These are phyloP conservation scores for Babesia bigemina DNA, from an alignment of 169 alveolate genomes.

Conservation along the genomic window DNA sequence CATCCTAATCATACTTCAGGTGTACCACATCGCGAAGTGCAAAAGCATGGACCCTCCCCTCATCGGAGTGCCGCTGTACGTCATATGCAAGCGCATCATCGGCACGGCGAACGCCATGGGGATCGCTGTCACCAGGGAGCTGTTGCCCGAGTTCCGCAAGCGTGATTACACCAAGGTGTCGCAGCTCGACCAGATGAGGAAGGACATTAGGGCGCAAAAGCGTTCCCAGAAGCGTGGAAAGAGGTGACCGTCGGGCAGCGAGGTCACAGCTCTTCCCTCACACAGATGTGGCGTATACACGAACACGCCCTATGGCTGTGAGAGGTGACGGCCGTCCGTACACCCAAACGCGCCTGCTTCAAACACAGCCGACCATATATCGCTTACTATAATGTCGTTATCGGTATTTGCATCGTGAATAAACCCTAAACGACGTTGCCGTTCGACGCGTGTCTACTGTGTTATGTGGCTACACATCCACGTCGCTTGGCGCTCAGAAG, in stretches of 20 bases:
- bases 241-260: neutral
- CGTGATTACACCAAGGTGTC: conserved; percentile 81
- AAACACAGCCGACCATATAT: no score
- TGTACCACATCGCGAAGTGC: conserved; percentile 84
- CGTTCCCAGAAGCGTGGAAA: conserved; percentile 47
- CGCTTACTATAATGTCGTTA: no score
- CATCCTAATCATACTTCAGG: conserved; percentile 54
- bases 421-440: neutral
- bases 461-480: neutral
- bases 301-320: neutral
- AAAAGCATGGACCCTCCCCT: conserved; percentile 85
- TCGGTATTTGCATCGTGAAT: no score
- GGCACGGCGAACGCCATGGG: conserved; percentile 83
- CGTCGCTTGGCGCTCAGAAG: no score
- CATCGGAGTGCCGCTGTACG: conserved; percentile 77
- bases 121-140: conserved; percentile 73
- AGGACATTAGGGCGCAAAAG: conserved; percentile 74
- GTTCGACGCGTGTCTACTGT: neutral
- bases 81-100: conserved; percentile 64
- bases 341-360: no score
- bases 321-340: neutral
- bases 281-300: neutral
- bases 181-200: conserved; percentile 77
- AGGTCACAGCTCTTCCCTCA: neutral
- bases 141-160: conserved; percentile 79